Conservation (phyloP, 2,329 filamentous ascomycete genomes). For the Alternaria panax region DNA sequence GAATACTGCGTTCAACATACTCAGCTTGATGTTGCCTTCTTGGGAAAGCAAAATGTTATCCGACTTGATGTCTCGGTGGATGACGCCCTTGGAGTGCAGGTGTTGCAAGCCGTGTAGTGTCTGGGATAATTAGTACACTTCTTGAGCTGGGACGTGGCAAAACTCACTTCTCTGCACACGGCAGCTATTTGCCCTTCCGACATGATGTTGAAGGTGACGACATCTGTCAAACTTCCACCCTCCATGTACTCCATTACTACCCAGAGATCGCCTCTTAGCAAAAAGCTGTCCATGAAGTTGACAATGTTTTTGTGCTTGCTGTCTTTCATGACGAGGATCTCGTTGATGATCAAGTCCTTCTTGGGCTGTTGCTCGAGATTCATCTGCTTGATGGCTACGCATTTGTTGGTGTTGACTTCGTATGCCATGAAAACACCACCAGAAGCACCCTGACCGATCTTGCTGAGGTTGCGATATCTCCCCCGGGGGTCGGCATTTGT, state of each 20-base stretch:
- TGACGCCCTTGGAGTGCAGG: slow-evolving; percentile 95
- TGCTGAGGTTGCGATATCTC: slow-evolving; percentile 85
- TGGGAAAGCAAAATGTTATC: slow-evolving; percentile 95
- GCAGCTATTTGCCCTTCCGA: slow-evolving; percentile 96
- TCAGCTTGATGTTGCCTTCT: slow-evolving; percentile 97
- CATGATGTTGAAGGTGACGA: slow-evolving; percentile 99
- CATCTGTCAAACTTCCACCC: slow-evolving; percentile 94
- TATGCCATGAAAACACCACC: slow-evolving; percentile 94
- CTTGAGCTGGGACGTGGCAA: too few relatives aligned
- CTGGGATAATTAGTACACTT: slow-evolving; percentile 46
- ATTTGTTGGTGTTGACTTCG: slow-evolving; percentile 80
- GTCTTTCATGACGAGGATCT: slow-evolving; percentile 99
- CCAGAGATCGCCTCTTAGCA: slow-evolving; percentile 91
- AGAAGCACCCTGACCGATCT: slow-evolving; percentile 97
- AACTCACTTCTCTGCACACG: slow-evolving; percentile 80
- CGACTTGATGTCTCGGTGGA: slow-evolving; percentile 98
- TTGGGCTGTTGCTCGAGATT: slow-evolving; percentile 98
- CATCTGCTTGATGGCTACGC: slow-evolving; percentile 99
- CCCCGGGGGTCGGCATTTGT: slow-evolving; percentile 87
- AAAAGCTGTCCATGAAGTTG: slow-evolving; percentile 98
- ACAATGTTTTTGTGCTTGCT: slow-evolving; percentile 98
- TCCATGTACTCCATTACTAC: slow-evolving; percentile 99
- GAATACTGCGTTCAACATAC: slow-evolving; percentile 60
- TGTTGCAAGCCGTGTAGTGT: slow-evolving; percentile 92
- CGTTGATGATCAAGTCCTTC: slow-evolving; percentile 99